Base-by-base conservation (phyloP, 1,139 yeast species). In the Suhomyces bolitotheri region DNA sequence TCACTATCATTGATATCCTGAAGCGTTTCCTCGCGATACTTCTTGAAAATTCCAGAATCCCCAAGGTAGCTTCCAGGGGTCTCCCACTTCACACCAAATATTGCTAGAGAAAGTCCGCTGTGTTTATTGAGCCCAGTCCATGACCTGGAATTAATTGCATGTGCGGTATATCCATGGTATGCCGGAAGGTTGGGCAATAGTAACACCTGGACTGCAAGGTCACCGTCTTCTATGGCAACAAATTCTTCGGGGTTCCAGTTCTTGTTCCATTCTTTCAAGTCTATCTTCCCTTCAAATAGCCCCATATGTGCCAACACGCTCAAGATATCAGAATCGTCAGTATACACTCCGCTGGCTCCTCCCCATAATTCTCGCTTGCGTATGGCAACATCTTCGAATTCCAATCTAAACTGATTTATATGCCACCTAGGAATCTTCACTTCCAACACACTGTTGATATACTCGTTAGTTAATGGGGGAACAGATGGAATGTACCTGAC, bases 311-410 rank as follows among this genome's bases (percentile, higher is more conserved):
- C 74, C 40, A 90, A 62, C 0, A 82, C 84, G 3, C 86, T 71
- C 27, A 92, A 72, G 4, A 90, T 64, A 55, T 92, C 96, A 1
- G 95, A 84, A 59, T 92, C 98, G 58, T 92, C 97, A 1, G 97
- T 86, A 58, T 90, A 92, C 3, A 92, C 68, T 2, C 73, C 74
- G 22, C 66, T 53, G 34, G 83, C 89, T 0, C 96, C 87, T 2
- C 98, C 98, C 97, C 97, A 92, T 2, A 89, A 53, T 37, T 77
- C 76, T 27, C 95, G 65, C 41, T 75, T 69, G 25, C 46, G 32
- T 13, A 46, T 36, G 12, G 54, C 54, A 11, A 68, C 62, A 24
- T 69, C 64, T 19, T 60, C 61, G 38, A 72, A 69, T 11, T 54
- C 56, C 7, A 55, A 43, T 36, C 53, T 49, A 36, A 64, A 63